phyloP scores from a whole-genome alignment of 768 basidiomycete genomes.

The Kwoniella sp. region DNA sequence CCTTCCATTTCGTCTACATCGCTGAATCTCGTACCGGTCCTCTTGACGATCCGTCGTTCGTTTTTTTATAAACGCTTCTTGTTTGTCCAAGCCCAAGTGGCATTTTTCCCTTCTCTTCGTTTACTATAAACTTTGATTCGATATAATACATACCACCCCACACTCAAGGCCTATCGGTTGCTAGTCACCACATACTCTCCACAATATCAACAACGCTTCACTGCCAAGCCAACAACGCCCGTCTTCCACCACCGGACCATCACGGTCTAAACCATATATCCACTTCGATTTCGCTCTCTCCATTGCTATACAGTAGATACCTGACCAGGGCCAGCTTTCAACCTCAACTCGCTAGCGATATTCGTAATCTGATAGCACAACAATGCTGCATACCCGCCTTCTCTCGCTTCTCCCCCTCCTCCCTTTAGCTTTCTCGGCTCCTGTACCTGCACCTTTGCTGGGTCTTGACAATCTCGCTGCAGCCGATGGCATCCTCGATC shows the following conservation, averaged over 20 bases:
- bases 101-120: background rate
- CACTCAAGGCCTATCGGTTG: background rate
- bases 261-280: background rate
- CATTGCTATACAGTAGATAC: background rate
- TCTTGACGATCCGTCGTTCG: background rate
- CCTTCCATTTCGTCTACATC: background rate
- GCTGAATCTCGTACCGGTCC: too few relatives aligned
- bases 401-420: conserved; percentile 8
- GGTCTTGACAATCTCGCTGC: background rate
- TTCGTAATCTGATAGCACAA: background rate
- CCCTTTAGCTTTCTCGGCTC: conserved; percentile 7
- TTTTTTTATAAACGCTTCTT: background rate
- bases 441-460: conserved; percentile 12
- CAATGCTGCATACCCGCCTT: background rate
- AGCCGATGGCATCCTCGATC: conserved; percentile 4
- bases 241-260: too few relatives aligned
- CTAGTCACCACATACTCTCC: conserved; percentile 3
- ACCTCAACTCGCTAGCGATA: too few relatives aligned
- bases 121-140: background rate
- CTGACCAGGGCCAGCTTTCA: background rate
- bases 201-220: background rate
- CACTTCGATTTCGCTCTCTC: conserved; percentile 19
- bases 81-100: background rate
- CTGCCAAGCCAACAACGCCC: too few relatives aligned
- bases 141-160: background rate